Conservation (phyloP, 805 yeast species). For the Tetrapisispora pingtungensis region DNA sequence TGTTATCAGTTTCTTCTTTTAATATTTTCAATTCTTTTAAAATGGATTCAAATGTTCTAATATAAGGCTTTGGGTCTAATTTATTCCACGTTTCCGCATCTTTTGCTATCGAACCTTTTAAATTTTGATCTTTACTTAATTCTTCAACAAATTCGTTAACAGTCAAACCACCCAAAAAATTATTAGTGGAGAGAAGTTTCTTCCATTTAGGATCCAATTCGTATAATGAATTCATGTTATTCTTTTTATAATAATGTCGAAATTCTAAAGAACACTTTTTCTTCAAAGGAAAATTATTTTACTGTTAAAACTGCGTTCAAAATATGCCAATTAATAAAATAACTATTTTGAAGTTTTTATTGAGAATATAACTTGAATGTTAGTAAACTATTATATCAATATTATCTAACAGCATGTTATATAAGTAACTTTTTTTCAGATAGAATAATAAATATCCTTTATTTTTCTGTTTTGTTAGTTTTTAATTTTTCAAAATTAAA, state of each 20-base stretch:
- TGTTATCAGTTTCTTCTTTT: constrained; percentile 42
- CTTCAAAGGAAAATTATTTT: too few relatives aligned
- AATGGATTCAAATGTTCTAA: constrained; percentile 84
- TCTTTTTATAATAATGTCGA: too few relatives aligned
- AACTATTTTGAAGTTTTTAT: too few relatives aligned
- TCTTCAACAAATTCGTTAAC: constrained; percentile 76
- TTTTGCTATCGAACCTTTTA: constrained; percentile 6
- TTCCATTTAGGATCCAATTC: constrained; percentile 57
- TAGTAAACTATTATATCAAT: too few relatives aligned
- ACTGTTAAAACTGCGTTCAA: too few relatives aligned
- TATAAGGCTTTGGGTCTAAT: constrained; percentile 88
- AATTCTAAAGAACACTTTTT: too few relatives aligned
- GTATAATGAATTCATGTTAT: constrained; percentile 36
- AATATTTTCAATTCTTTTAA: constrained; percentile 58
- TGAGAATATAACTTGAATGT: too few relatives aligned
- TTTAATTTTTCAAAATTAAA: background rate
- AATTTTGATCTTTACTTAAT: constrained; percentile 52
- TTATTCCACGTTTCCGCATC: constrained; percentile 7
- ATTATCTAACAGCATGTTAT: too few relatives aligned
- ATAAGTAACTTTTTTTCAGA: too few relatives aligned
- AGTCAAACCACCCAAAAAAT: constrained; percentile 57
- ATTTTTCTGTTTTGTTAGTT: background rate
- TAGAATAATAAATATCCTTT: too few relatives aligned
- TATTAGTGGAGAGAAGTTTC: constrained; percentile 45
- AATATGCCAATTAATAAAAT: too few relatives aligned